phyloP scores from a whole-genome alignment of 148 eudicot species.

The Vaccinium macrocarpon region DNA sequence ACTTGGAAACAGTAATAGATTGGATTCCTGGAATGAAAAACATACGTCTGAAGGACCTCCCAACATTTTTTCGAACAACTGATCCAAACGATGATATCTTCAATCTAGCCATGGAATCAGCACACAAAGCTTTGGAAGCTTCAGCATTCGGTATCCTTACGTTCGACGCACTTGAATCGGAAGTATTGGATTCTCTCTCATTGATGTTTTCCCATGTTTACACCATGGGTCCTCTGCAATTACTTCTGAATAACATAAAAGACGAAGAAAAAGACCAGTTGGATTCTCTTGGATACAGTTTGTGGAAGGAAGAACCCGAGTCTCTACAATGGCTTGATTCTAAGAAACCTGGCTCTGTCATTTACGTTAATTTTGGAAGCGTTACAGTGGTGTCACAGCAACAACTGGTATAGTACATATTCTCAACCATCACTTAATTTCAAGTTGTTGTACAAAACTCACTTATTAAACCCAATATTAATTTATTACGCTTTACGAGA shows the following conservation, averaged over 20 bases:
- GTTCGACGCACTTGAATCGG: conserved; percentile 9
- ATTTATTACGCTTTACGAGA: no score
- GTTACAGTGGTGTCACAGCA: neutral
- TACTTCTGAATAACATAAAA: neutral
- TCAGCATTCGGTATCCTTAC: neutral
- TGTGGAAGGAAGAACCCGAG: conserved; percentile 13
- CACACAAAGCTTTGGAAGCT: conserved; percentile 10
- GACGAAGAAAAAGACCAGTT: neutral
- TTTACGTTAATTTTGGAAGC: conserved; percentile 19
- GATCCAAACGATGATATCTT: neutral
- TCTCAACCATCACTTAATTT: no score
- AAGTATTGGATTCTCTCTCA: neutral
- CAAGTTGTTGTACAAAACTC: no score
- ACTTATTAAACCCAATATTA: no score
- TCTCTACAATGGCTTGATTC: conserved; percentile 14
- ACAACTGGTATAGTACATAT: neutral
- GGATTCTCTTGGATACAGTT: neutral
- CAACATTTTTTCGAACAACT: neutral
- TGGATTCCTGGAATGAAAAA: conserved; percentile 6
- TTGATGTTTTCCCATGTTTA: conserved; percentile 10
- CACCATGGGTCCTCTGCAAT: neutral
- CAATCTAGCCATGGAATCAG: conserved; percentile 10
- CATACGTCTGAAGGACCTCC: neutral
- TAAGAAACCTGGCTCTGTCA: neutral
- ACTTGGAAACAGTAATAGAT: neutral